Percentiles rank a stretch among this genome's conserved stretches.
Conservation (phyloP, 371 early-diverging fungal species). For the Mycotypha africana region DNA sequence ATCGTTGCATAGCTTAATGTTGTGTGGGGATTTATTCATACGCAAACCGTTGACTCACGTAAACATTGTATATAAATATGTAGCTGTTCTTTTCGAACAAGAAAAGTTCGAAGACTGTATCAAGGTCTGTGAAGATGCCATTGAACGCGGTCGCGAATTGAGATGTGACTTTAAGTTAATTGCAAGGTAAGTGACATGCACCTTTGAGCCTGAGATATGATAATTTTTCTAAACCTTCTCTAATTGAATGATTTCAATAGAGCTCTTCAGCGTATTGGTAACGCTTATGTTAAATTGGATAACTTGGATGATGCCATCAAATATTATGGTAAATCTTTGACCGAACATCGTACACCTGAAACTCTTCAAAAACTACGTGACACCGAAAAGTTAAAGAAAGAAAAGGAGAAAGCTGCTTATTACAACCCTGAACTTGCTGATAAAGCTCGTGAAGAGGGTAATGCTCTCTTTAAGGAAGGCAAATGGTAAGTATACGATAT, state of each 20-base stretch:
- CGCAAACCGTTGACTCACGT: neutral
- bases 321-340: constrained; percentile 86
- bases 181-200: constrained; percentile 63
- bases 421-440: constrained; percentile 78
- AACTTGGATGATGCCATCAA: constrained; percentile 85
- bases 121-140: constrained; percentile 86
- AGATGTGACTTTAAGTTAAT: constrained; percentile 94
- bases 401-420: constrained; percentile 82
- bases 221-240: too few relatives aligned
- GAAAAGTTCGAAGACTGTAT: constrained; percentile 89
- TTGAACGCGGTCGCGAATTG: constrained; percentile 87
- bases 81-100: constrained; percentile 92
- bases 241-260: constrained; percentile 20
- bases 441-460: constrained; percentile 91
- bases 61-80: neutral
- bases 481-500: constrained; percentile 47
- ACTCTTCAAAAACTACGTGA: constrained; percentile 87
- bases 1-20: too few relatives aligned
- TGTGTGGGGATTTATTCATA: too few relatives aligned
- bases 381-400: constrained; percentile 77
- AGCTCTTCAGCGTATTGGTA: constrained; percentile 90
- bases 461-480: constrained; percentile 86
- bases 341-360: constrained; percentile 95
- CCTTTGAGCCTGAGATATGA: too few relatives aligned
- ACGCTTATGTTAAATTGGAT: constrained; percentile 77